Conservation (phyloP, 805 yeast species). For the Sugiyamaella boreocaroliniensis region DNA sequence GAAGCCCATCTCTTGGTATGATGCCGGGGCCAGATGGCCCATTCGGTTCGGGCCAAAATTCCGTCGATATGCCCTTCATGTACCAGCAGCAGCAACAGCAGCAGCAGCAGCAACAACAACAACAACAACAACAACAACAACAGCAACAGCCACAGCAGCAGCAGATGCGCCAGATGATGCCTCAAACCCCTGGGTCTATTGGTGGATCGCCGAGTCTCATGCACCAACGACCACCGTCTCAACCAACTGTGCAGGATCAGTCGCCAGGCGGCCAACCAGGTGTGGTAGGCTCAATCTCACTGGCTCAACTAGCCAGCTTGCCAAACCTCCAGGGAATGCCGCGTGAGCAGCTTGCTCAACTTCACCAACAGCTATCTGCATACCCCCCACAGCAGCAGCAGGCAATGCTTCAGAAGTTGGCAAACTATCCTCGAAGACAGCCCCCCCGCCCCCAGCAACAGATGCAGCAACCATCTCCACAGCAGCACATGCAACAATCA, state of each 20-base stretch:
- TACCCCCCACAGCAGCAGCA: conserved; percentile 20
- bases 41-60: not conserved
- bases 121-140: conserved; percentile 18
- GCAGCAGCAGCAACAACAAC: not conserved
- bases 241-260: conserved; percentile 11
- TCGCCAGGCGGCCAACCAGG: conserved; percentile 5
- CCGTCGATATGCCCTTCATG: conserved; percentile 13
- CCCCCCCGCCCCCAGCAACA: conserved; percentile 9
- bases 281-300: not conserved
- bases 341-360: conserved; percentile 14
- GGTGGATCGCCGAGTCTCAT: conserved; percentile 16
- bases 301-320: conserved; percentile 2
- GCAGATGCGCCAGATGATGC: conserved; percentile 30
- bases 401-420: conserved; percentile 15
- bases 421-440: conserved; percentile 2
- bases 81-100: conserved; percentile 20
- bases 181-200: not conserved
- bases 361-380: conserved; percentile 18
- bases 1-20: not conserved
- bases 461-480: conserved; percentile 6
- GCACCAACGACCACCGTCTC: conserved; percentile 5
- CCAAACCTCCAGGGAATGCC: not conserved
- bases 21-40: not conserved
- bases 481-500: conserved; percentile 2
- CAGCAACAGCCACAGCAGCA: conserved; percentile 21